Conservation (phyloP, 163 green algal genomes). For the Volvox carteri region DNA sequence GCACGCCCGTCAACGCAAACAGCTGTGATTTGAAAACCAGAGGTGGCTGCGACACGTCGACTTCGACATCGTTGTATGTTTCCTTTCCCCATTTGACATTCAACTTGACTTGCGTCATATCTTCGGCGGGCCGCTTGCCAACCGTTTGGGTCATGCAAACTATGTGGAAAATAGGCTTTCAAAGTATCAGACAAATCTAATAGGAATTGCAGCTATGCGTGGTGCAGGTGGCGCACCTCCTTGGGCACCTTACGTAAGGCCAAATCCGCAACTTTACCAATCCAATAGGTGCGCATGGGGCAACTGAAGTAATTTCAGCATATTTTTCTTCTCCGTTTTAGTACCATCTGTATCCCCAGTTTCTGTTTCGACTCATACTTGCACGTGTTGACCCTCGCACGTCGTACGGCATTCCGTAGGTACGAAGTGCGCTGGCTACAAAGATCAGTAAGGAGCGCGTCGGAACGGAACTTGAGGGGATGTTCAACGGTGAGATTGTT, state of each 20-base stretch:
- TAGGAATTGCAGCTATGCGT: no score
- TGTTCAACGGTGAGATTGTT: conserved; percentile 81
- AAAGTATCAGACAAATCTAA: conserved; percentile 4
- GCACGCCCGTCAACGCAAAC: conserved; percentile 96
- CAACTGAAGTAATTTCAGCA: no score
- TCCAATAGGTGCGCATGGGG: background rate
- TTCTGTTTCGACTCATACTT: no score
- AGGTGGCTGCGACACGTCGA: conserved; percentile 86
- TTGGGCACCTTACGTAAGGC: conserved; percentile 24
- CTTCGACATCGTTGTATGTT: conserved; percentile 88
- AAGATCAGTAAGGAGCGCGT: conserved; percentile 91
- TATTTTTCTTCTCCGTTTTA: no score
- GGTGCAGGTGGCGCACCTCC: no score
- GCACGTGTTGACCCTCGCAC: background rate
- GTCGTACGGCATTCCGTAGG: conserved; percentile 63
- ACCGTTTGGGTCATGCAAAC: conserved; percentile 31
- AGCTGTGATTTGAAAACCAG: conserved; percentile 97
- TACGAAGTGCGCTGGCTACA: conserved; percentile 76
- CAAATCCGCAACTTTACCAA: background rate
- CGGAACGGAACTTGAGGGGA: conserved; percentile 88
- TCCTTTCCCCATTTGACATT: conserved; percentile 94
- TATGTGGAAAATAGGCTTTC: background rate
- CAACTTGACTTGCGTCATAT: conserved; percentile 65
- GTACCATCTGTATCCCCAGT: background rate
- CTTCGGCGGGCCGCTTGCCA: conserved; percentile 30